Percentiles rank a stretch among this genome's conserved stretches.
phyloP scores from a whole-genome alignment of 352 stramenopile genomes.

The Globisporangium sylvaticum region DNA sequence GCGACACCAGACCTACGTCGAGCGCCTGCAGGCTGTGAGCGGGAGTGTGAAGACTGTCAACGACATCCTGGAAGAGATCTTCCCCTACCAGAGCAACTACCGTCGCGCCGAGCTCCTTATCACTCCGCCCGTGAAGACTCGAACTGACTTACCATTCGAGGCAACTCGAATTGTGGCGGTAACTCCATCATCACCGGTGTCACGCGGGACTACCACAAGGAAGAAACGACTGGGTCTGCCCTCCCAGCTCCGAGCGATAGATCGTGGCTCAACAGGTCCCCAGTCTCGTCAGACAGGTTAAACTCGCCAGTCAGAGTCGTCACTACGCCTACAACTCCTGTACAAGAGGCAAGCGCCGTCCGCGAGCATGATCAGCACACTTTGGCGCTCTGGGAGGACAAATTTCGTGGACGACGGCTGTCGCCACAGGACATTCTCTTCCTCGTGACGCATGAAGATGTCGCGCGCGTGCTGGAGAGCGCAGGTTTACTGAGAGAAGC shows the following conservation, averaged over 20 bases:
- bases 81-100: conserved; percentile 29
- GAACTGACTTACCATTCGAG: not conserved
- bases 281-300: not conserved
- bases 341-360: not conserved
- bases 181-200: not conserved
- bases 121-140: not conserved
- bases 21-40: conserved; percentile 20
- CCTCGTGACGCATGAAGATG: conserved; percentile 36
- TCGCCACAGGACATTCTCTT: conserved; percentile 40
- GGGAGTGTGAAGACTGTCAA: conserved; percentile 23
- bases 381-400: conserved; percentile 53
- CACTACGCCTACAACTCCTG: not conserved
- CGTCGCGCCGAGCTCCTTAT: conserved; percentile 17
- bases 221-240: conserved; percentile 14
- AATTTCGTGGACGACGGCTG: conserved; percentile 36
- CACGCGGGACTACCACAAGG: not conserved
- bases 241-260: conserved; percentile 4
- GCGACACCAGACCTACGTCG: conserved; percentile 14
- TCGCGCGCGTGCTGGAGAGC: conserved; percentile 38
- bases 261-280: not conserved
- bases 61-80: conserved; percentile 30
- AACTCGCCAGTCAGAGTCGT: not conserved
- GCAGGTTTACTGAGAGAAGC: conserved; percentile 32
- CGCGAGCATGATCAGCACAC: conserved; percentile 16
- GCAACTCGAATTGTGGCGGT: not conserved